Evolutionary conservation across 2,329 filamentous ascomycete species (phyloP), one percentile per base, ranked within the genome.

Genomic region (Fusarium drepaniforme): DNA sequence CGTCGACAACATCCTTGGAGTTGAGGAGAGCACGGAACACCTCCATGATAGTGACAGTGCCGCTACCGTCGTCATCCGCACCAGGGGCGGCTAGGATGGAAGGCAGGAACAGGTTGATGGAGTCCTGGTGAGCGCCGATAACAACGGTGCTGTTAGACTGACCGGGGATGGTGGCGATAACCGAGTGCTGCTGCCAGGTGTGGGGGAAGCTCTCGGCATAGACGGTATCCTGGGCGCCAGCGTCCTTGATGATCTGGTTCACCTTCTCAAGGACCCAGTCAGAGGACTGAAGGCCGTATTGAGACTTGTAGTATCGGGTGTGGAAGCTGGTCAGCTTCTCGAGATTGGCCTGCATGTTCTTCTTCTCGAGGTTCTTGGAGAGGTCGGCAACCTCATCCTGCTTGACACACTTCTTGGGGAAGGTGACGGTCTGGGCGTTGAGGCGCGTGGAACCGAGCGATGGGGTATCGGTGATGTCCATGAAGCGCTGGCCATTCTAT

Each of bases 41-140:
- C 84, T 99, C 96, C 64, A 98, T 90, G 77, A 98, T 98, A 12
- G 96, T 98, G 23, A 98, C 95, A 3, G 95, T 97, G 67, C 95
- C 95, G 77, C 93, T 95, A 73, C 96, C 96, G 81, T 98, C 96
- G 78, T 98, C 96, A 77, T 98, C 97, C n/a, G 96, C 96, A 56
- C 96, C 96, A 0, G 96, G 96, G 0, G 96, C 96, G 16, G 93
- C 90, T 38, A 98, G 88, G 40, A 97, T 87, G 3, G 93, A 94
- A 1, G 96, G 96, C 15, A 98, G 84, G 85, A 95, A 97, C 56
- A 98, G 88, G 84, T 98, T 98, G 85, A 98, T 97, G 79, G 94
- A 97, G 83, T 98, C 96, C 82, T 97, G 96, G 83, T 98, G 96
- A 1, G 96, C 95, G 63, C 96, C 96, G 75, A 98, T 93, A 21